Evolutionary conservation across 768 basidiomycete species (phyloP).

Genomic region (Cyathus striatus): DNA sequence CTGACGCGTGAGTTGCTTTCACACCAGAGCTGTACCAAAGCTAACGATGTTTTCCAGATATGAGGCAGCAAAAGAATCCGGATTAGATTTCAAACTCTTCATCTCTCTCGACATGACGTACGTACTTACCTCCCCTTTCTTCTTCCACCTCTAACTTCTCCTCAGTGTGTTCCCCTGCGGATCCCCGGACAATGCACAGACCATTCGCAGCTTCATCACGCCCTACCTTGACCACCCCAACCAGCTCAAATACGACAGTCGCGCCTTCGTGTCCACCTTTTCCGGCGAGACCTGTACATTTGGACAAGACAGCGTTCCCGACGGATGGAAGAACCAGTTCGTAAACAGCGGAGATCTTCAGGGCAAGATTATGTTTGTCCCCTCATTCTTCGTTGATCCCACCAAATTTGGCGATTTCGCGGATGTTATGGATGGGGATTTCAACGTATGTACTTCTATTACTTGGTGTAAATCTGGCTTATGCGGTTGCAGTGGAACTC

Average conservation of each 20-base stretch:
- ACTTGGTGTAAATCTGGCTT: conserved; percentile 1
- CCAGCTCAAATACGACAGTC: conserved; percentile 41
- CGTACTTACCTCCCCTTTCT: conserved; percentile 12
- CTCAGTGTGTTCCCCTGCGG: conserved; percentile 51
- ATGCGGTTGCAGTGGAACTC: conserved; percentile 59
- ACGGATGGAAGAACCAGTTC: conserved; percentile 59
- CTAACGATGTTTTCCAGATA: conserved; percentile 30
- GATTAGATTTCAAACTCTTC: conserved; percentile 65
- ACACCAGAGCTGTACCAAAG: conserved; percentile 1
- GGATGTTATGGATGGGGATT: conserved; percentile 51
- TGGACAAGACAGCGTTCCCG: conserved; percentile 43
- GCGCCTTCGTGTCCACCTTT: conserved; percentile 65
- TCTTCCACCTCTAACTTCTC: not conserved
- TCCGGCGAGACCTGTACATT: conserved; percentile 66
- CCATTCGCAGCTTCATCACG: conserved; percentile 48
- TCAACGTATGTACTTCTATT: conserved; percentile 40
- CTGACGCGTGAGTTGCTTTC: conserved; percentile 47
- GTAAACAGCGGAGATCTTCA: conserved; percentile 37
- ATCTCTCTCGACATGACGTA: conserved; percentile 78
- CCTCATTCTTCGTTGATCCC: conserved; percentile 64
- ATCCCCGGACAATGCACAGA: conserved; percentile 39
- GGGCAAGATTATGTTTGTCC: conserved; percentile 57
- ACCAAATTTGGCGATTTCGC: conserved; percentile 38
- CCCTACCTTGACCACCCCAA: conserved; percentile 52
- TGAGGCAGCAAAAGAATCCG: conserved; percentile 46